These are phyloP conservation scores for Collybia mongolica DNA, from an alignment of 768 basidiomycete species.

Conservation along the genomic window DNA sequence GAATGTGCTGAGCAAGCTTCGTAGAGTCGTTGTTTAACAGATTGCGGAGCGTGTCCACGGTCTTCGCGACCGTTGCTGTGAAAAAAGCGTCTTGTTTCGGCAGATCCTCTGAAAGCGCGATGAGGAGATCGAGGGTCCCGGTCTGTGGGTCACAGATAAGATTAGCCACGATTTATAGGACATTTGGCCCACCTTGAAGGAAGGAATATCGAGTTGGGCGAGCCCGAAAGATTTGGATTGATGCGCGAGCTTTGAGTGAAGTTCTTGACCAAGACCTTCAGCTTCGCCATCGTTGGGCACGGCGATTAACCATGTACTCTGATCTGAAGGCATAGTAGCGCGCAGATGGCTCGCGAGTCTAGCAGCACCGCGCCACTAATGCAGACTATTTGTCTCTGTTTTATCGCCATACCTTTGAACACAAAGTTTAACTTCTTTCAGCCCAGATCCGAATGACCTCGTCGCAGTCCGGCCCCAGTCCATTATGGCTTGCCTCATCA, in stretches of 20 bases:
- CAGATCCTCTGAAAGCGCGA: conserved; percentile 87
- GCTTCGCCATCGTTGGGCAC: conserved; percentile 87
- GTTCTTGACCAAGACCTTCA: conserved; percentile 67
- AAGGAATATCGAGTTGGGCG: conserved; percentile 72
- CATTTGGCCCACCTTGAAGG: conserved; percentile 74
- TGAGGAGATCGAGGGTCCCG: conserved; percentile 88
- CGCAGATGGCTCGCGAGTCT: no score
- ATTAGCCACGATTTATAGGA: conserved; percentile 1
- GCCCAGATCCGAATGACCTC: no score
- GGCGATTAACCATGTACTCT: conserved; percentile 91
- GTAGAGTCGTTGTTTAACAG: conserved; percentile 84
- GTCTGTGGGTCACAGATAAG: conserved; percentile 50
- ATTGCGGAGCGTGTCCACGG: conserved; percentile 90
- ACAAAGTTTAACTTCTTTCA: conserved; percentile 5
- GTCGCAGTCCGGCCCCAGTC: background rate
- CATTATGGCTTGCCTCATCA: background rate
- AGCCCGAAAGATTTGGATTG: conserved; percentile 57
- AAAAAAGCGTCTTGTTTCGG: conserved; percentile 91
- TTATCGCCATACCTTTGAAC: background rate
- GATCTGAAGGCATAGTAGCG: conserved; percentile 84
- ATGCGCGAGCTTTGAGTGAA: conserved; percentile 59
- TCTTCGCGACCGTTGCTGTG: conserved; percentile 85
- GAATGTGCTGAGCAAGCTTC: conserved; percentile 71
- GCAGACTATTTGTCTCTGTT: conserved; percentile 19
- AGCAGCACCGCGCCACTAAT: background rate